A percentile compares a stretch with the other conserved stretches of the same genome.
phyloP scores from a whole-genome alignment of 176 grass and related monocot genomes.

The Raddia guianensis region DNA sequence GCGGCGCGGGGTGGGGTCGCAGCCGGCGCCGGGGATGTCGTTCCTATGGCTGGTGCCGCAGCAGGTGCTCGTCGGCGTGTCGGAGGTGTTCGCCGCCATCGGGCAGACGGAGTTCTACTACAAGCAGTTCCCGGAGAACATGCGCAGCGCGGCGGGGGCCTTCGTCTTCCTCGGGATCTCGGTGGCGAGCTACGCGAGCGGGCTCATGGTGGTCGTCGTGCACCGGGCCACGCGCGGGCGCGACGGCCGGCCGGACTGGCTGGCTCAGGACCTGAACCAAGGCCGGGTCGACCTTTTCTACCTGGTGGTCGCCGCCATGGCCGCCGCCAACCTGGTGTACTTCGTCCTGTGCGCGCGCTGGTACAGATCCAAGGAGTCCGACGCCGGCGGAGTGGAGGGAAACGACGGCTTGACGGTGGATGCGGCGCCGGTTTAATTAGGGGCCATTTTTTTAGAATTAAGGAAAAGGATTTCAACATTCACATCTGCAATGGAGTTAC shows the following conservation, averaged over 20 bases:
- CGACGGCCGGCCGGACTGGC: conserved; percentile 21
- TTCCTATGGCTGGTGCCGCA: conserved; percentile 57
- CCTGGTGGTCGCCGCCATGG: conserved; percentile 41
- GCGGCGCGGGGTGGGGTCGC: conserved; percentile 11
- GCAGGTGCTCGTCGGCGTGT: conserved; percentile 44
- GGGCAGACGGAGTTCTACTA: conserved; percentile 65
- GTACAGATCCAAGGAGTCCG: conserved; percentile 56
- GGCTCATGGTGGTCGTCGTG: conserved; percentile 48
- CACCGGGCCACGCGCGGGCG: conserved; percentile 37
- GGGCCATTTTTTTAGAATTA: no score
- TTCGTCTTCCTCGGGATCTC: conserved; percentile 41
- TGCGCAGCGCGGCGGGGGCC: conserved; percentile 59
- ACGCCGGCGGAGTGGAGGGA: not conserved
- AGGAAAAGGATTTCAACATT: no score
- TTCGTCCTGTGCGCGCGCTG: conserved; percentile 57
- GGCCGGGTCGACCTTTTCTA: conserved; percentile 60
- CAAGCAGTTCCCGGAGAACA: conserved; percentile 75
- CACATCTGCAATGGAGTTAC: no score
- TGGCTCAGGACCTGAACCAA: conserved; percentile 50
- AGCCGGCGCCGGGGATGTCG: conserved; percentile 25
- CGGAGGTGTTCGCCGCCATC: conserved; percentile 59
- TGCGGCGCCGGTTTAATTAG: no score
- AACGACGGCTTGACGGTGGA: no score
- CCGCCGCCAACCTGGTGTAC: conserved; percentile 43
- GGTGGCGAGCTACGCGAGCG: conserved; percentile 43